Percentiles rank a stretch among this genome's conserved stretches.
Evolutionary conservation across 108 stramenopile genomes (phyloP).

Genomic region (Skeletonema grethae): DNA sequence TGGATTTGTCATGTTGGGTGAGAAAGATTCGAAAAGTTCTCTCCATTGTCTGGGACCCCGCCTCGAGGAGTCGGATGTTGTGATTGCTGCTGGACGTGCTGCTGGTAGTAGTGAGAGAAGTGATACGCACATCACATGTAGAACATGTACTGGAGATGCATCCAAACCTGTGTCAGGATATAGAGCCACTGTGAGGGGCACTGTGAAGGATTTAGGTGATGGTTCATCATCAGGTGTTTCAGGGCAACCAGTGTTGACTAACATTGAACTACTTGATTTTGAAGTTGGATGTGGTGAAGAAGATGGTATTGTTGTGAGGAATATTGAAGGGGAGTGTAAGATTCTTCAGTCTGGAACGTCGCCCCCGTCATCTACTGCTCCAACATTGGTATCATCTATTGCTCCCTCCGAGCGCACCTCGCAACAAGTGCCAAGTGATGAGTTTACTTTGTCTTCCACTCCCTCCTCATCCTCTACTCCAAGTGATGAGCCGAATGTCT

Average conservation of each 20-base stretch:
- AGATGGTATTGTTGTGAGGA: neutral
- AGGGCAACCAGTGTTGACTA: constrained; percentile 17
- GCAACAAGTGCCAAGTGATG: neutral
- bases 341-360: neutral
- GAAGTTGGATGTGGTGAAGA: constrained; percentile 10
- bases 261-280: constrained; percentile 16
- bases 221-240: constrained; percentile 7
- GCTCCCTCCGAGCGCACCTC: neutral
- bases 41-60: constrained; percentile 23
- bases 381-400: neutral
- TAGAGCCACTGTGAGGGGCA: constrained; percentile 26
- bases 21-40: constrained; percentile 8
- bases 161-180: constrained; percentile 17
- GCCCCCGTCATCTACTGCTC: neutral
- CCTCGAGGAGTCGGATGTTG: constrained; percentile 14
- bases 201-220: constrained; percentile 23
- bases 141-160: constrained; percentile 23
- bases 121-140: constrained; percentile 11
- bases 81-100: constrained; percentile 9
- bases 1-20: constrained; percentile 37
- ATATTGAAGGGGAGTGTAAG: neutral
- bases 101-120: constrained; percentile 3
- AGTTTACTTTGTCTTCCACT: too few relatives aligned
- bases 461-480: too few relatives aligned
- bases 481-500: neutral